phyloP scores from a whole-genome alignment of 495 filamentous ascomycete genomes.

The Neurospora sp. region DNA sequence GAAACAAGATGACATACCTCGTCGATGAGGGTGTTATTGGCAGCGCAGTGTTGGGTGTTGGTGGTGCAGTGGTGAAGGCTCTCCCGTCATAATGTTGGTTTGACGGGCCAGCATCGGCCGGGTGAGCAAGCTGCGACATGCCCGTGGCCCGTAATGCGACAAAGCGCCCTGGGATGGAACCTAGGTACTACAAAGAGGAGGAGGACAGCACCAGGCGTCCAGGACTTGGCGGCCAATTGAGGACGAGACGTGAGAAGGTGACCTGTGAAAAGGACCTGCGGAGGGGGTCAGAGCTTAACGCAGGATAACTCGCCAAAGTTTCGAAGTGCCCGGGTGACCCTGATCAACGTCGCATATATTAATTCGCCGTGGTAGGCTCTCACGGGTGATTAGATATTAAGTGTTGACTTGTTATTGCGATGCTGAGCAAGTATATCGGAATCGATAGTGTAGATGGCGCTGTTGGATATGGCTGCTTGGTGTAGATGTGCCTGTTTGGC shows the following conservation, averaged over 20 bases:
- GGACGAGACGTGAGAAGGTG: conserved; percentile 1
- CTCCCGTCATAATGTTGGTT: conserved; percentile 20
- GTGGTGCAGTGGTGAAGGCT: conserved; percentile 6
- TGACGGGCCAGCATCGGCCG: conserved; percentile 26
- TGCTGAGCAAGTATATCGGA: background rate
- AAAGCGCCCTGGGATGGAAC: conserved; percentile 1
- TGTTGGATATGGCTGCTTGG: background rate
- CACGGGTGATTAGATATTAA: conserved; percentile 1
- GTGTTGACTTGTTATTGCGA: background rate
- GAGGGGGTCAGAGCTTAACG: conserved; percentile 27
- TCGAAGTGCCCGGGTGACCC: conserved; percentile 39
- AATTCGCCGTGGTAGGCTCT: conserved; percentile 9
- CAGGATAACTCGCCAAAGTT: conserved; percentile 31
- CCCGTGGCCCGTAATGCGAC: conserved; percentile 19
- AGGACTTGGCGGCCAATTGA: conserved; percentile 19
- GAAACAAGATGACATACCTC: conserved; percentile 1
- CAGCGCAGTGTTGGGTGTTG: conserved; percentile 17
- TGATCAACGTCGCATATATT: conserved; percentile 39
- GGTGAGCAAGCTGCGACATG: conserved; percentile 39
- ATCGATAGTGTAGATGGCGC: background rate
- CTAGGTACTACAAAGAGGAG: background rate
- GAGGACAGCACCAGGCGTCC: conserved; percentile 1
- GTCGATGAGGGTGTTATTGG: conserved; percentile 11
- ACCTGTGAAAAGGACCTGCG: conserved; percentile 1
- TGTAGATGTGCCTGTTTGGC: background rate